Evolutionary conservation across 2,329 filamentous ascomycete species (phyloP).

Genomic region (Boeremia exigua): DNA sequence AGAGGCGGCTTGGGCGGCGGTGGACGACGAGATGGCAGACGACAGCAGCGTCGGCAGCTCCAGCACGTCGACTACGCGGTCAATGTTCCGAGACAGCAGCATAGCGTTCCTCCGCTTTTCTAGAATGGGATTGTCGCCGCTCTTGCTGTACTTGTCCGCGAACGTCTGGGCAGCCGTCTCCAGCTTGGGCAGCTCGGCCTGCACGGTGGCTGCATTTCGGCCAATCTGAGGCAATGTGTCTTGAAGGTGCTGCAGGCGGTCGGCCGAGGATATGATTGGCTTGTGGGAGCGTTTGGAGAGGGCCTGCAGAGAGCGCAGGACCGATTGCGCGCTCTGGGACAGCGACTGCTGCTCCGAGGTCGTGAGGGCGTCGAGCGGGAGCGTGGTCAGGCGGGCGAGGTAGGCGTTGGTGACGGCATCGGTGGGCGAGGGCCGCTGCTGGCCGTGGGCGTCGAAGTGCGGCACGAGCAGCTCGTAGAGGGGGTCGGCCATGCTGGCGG

Average conservation of each 20-base stretch:
- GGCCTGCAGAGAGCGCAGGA: constrained; percentile 81
- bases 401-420: constrained; percentile 70
- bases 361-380: constrained; percentile 74
- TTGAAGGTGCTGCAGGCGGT: constrained; percentile 75
- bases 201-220: constrained; percentile 69
- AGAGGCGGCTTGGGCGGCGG: constrained; percentile 53
- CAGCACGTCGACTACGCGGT: constrained; percentile 87
- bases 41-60: constrained; percentile 86
- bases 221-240: constrained; percentile 75
- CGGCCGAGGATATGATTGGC: constrained; percentile 79
- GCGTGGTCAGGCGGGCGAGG: constrained; percentile 76
- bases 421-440: constrained; percentile 48
- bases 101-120: constrained; percentile 79
- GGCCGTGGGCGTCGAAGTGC: constrained; percentile 58
- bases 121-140: constrained; percentile 68
- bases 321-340: constrained; percentile 79
- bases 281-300: constrained; percentile 90
- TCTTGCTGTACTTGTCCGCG: constrained; percentile 80
- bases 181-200: constrained; percentile 75
- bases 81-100: constrained; percentile 82
- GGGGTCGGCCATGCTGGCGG: constrained; percentile 58
- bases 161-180: constrained; percentile 81
- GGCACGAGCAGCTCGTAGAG: constrained; percentile 76
- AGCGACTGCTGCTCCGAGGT: constrained; percentile 79
- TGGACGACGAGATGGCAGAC: constrained; percentile 71